Evolutionary conservation across 768 basidiomycete genomes (phyloP).

Genomic region (Pleurotus giganteus): DNA sequence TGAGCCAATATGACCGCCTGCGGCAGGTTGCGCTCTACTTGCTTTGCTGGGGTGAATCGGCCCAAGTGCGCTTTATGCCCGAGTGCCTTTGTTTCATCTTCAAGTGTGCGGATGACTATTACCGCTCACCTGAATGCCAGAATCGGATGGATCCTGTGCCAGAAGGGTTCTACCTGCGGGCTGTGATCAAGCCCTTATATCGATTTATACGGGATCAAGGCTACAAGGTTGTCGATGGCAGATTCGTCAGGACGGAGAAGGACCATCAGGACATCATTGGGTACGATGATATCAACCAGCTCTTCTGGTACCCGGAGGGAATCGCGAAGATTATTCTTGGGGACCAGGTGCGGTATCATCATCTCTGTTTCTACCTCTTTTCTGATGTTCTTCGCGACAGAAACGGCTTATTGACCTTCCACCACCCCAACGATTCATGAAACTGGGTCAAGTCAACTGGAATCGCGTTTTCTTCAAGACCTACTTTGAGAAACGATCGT

Average conservation of each 20-base stretch:
- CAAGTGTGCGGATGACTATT: constrained; percentile 99
- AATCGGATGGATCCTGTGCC: constrained; percentile 87
- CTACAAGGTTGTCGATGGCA: constrained; percentile 93
- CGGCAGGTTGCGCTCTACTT: constrained; percentile 95
- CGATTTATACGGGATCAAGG: constrained; percentile 97
- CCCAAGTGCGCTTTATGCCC: constrained; percentile 94
- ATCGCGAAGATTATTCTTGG: constrained; percentile 86
- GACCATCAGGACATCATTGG: constrained; percentile 96
- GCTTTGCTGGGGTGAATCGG: constrained; percentile 97
- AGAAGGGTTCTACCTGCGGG: constrained; percentile 90
- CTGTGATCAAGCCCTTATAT: constrained; percentile 92
- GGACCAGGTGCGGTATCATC: constrained; percentile 64
- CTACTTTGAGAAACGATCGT: constrained; percentile 95
- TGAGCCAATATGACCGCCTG: constrained; percentile 97
- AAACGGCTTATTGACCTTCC: constrained; percentile 89
- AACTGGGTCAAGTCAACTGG: constrained; percentile 97
- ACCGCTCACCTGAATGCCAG: constrained; percentile 98
- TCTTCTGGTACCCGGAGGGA: constrained; percentile 99
- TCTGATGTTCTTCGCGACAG: constrained; percentile 33
- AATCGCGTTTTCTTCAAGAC: constrained; percentile 97
- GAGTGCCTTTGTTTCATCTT: constrained; percentile 99
- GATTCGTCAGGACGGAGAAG: constrained; percentile 88
- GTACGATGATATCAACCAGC: constrained; percentile 98
- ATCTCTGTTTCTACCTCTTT: constrained; percentile 1
- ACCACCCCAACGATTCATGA: constrained; percentile 92